These are phyloP conservation scores for Cytospora leucostoma DNA, from an alignment of 2,329 filamentous ascomycete genomes.

Conservation along the genomic window DNA sequence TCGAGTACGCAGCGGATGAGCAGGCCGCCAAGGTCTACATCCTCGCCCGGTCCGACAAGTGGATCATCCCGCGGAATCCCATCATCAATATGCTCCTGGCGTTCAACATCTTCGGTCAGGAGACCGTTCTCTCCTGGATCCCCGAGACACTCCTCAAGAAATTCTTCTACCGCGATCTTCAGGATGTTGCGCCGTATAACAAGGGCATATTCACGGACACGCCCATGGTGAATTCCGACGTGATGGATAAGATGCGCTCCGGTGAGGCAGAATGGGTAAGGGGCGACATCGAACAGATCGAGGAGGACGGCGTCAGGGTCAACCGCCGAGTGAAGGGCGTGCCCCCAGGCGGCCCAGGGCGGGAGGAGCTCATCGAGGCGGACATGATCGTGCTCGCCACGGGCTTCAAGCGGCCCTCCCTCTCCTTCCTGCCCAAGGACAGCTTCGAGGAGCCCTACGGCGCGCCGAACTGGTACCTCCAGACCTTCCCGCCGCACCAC, in stretches of 20 bases:
- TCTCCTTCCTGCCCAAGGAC: constrained; percentile 72
- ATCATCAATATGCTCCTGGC: constrained; percentile 72
- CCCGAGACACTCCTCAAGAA: constrained; percentile 74
- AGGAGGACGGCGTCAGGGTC: constrained; percentile 65
- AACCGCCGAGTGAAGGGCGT: constrained; percentile 73
- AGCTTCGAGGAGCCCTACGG: constrained; percentile 73
- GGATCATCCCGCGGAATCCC: constrained; percentile 82
- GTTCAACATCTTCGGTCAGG: constrained; percentile 76
- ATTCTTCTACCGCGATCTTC: constrained; percentile 81
- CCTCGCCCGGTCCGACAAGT: constrained; percentile 77
- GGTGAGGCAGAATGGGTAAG: constrained; percentile 78
- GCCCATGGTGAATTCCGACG: constrained; percentile 83
- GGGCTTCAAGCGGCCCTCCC: constrained; percentile 72
- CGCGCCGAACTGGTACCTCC: constrained; percentile 86
- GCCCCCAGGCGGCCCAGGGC: constrained; percentile 73
- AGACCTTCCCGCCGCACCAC: constrained; percentile 77
- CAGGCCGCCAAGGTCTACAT: constrained; percentile 70
- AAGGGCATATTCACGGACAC: constrained; percentile 82
- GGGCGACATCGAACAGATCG: constrained; percentile 72
- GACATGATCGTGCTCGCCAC: constrained; percentile 84
- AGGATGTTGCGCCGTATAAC: constrained; percentile 68
- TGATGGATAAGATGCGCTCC: constrained; percentile 72
- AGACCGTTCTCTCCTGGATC: constrained; percentile 75
- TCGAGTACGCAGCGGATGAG: constrained; percentile 73
- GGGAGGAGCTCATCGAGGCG: constrained; percentile 64